Percentiles rank a stretch among this genome's conserved stretches.
Conservation (phyloP, 495 filamentous ascomycete genomes). For the Massariosphaeria phaeospora region DNA sequence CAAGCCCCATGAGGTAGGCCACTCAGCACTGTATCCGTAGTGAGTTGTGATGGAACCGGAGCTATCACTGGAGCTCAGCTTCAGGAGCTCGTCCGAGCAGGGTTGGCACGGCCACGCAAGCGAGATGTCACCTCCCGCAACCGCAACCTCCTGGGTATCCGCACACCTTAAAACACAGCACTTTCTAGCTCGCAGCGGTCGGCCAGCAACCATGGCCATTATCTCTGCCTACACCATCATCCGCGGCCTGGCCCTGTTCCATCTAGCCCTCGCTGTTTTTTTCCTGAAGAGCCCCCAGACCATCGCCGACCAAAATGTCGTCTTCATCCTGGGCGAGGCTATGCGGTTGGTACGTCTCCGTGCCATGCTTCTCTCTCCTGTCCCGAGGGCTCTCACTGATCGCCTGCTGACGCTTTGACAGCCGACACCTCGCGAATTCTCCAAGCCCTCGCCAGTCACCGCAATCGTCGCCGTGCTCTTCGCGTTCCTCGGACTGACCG, state of each 20-base stretch:
- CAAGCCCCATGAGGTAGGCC: too few species aligned
- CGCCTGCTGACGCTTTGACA: constrained; percentile 16
- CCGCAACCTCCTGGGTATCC: too few species aligned
- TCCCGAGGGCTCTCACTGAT: neutral
- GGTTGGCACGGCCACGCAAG: too few species aligned
- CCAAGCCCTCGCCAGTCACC: constrained; percentile 58
- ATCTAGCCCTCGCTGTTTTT: constrained; percentile 75
- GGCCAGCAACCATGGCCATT: constrained; percentile 73
- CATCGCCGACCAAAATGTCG: constrained; percentile 72
- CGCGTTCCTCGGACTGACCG: constrained; percentile 60
- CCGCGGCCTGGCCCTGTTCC: constrained; percentile 71
- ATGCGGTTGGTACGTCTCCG: constrained; percentile 62
- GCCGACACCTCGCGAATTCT: constrained; percentile 50
- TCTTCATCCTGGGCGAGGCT: constrained; percentile 77
- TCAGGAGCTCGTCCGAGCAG: too few species aligned
- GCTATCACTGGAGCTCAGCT: too few species aligned
- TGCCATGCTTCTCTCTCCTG: neutral
- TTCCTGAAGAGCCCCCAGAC: constrained; percentile 64
- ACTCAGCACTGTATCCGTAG: too few species aligned
- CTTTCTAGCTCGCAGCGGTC: too few species aligned
- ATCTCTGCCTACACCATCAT: constrained; percentile 73
- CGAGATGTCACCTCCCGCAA: too few species aligned
- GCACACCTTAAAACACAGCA: too few species aligned
- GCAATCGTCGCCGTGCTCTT: constrained; percentile 69
- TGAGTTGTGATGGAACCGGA: too few species aligned